phyloP scores from a whole-genome alignment of 345 rosid genomes.

The Hirschfeldia incana region DNA sequence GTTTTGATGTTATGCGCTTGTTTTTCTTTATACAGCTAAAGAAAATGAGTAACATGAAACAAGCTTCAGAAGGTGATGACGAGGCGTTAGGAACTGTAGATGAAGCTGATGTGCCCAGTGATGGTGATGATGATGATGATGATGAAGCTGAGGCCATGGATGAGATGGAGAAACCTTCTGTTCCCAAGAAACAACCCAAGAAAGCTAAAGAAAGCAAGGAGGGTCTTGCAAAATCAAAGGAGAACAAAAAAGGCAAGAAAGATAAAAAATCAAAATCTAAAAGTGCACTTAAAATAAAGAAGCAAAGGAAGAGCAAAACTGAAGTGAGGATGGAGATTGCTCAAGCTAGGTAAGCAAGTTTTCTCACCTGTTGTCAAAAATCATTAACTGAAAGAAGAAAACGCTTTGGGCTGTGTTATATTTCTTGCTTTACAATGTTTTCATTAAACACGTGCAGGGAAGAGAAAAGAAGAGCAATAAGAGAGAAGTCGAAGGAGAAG shows the following conservation, averaged over 20 bases:
- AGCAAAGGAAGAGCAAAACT: constrained; percentile 55
- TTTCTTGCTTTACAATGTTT: neutral
- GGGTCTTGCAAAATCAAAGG: constrained; percentile 16
- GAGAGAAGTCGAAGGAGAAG: constrained; percentile 38
- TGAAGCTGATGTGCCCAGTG: constrained; percentile 36
- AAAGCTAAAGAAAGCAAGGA: constrained; percentile 29
- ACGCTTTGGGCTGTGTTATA: neutral
- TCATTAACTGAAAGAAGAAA: neutral
- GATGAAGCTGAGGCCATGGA: constrained; percentile 23
- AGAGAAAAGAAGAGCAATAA: constrained; percentile 66
- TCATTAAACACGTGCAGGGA: constrained; percentile 51
- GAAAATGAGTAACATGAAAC: constrained; percentile 77
- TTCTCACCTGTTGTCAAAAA: neutral
- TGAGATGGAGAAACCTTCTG: constrained; percentile 5
- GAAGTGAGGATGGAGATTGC: constrained; percentile 59
- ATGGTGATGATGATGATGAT: constrained; percentile 18
- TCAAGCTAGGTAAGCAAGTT: constrained; percentile 53
- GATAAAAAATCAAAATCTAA: constrained; percentile 15
- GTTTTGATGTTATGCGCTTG: constrained; percentile 12
- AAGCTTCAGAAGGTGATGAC: constrained; percentile 32
- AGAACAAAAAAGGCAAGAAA: constrained; percentile 3
- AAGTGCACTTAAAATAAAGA: constrained; percentile 31
- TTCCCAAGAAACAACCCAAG: constrained; percentile 9
- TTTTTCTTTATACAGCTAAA: constrained; percentile 51
- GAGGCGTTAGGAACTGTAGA: constrained; percentile 53